phyloP scores from a whole-genome alignment of 441 rosid species.

The Erysimum pusillum region DNA sequence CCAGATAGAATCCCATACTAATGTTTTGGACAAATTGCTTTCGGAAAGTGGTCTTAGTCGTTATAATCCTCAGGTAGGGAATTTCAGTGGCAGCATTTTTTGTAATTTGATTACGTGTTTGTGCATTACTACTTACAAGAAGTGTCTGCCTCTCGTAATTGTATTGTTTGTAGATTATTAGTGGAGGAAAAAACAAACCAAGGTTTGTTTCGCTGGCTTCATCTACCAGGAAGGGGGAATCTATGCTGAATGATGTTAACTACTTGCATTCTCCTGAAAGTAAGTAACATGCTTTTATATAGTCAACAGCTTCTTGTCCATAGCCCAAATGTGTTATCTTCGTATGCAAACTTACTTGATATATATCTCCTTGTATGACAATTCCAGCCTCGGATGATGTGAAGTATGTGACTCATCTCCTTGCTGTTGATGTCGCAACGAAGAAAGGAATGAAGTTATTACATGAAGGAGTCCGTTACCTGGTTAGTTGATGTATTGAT shows the following conservation, averaged over 20 bases:
- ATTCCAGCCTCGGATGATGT: conserved; percentile 79
- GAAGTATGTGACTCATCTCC: conserved; percentile 97
- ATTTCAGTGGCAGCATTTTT: conserved; percentile 30
- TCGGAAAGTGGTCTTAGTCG: conserved; percentile 91
- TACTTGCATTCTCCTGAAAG: conserved; percentile 94
- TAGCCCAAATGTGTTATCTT: conserved; percentile 35
- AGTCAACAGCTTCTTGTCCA: conserved; percentile 28
- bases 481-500: conserved; percentile 60
- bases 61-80: conserved; percentile 86
- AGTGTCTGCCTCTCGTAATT: conserved; percentile 31
- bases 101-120: conserved; percentile 26
- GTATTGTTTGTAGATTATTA: conserved; percentile 66
- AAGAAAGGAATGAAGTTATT: conserved; percentile 85
- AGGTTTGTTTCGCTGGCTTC: conserved; percentile 76
- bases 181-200: conserved; percentile 74
- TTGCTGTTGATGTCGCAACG: conserved; percentile 77
- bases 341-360: conserved; percentile 42
- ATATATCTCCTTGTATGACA: conserved; percentile 40
- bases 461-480: conserved; percentile 87
- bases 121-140: conserved; percentile 30
- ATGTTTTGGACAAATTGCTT: conserved; percentile 88
- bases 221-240: conserved; percentile 64
- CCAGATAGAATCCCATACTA: conserved; percentile 82
- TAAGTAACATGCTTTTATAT: conserved; percentile 54
- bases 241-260: conserved; percentile 70